Conservation (phyloP, 371 early-diverging fungal genomes). For the Apophysomyces elegans region DNA sequence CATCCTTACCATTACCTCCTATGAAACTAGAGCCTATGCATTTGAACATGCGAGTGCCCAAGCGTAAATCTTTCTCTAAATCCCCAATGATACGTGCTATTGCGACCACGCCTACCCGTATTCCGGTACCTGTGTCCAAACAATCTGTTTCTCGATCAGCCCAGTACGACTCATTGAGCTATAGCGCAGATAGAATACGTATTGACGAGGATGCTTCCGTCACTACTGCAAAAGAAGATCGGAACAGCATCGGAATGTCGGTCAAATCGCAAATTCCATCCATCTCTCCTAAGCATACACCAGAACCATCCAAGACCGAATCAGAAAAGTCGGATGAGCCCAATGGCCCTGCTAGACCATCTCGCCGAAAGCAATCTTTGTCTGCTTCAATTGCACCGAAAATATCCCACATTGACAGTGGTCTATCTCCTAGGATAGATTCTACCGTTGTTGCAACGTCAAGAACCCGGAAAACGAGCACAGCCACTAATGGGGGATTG, state of each 20-base stretch:
- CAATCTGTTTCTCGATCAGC: constrained; percentile 20
- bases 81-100: constrained; percentile 26
- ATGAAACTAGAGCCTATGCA: constrained; percentile 55
- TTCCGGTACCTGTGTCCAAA: constrained; percentile 19
- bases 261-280: background rate
- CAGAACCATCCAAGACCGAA: constrained; percentile 6
- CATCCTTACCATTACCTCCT: constrained; percentile 46
- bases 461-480: background rate
- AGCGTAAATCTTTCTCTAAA: constrained; percentile 18
- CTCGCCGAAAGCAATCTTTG: constrained; percentile 2
- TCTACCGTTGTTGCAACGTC: background rate
- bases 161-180: background rate
- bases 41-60: constrained; percentile 28
- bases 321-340: background rate
- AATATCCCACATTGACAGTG: background rate
- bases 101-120: constrained; percentile 28
- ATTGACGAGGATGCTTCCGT: constrained; percentile 26
- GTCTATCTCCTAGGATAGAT: background rate
- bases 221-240: constrained; percentile 7
- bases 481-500: background rate
- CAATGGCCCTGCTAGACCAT: background rate
- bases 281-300: background rate
- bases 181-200: constrained; percentile 16
- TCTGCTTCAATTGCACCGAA: background rate
- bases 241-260: too few relatives aligned